Evolutionary conservation across 2,329 filamentous ascomycete genomes (phyloP), one percentile per base, ranked within the genome.

Genomic region (Lasiodiplodia hormozganensis): DNA sequence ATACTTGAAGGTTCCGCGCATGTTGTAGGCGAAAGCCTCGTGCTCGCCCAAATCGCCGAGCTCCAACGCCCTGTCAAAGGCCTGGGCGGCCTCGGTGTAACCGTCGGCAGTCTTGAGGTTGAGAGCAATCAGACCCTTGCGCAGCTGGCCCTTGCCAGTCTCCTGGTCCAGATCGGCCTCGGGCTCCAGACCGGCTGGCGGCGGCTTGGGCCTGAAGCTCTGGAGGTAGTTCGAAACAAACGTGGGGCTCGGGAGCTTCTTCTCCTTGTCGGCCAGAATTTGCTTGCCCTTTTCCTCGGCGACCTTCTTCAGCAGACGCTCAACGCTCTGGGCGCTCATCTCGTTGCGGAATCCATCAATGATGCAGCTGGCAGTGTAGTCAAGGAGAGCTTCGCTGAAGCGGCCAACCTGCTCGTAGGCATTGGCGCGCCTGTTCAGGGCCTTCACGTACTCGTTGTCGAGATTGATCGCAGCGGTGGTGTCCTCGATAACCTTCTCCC

Each of bases 181-280:
- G 73, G 96, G 93, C 70, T 95, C 94, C 65, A 99, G 85, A 14
- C 93, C 95, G 70, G 86, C 88, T 4, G 96, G 95, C 2, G 93
- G 87, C 58, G 89, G 85, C 83, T 92, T 92, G 69, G 90, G 86
- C 70, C 96, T 92, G 91, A 99, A 99, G 84, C 95, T 98, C 84
- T 98, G 95, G 38, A 99, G 90, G 82, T 99, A 99, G 86, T 99
- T 99, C 78, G 94, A 93, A 73, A 99, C 94, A 75, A 98, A 99
- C 14, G 94, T 97, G 36, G 96, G 92, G 81, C 94, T 97, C 23
- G 96, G 96, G 62, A 99, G 87, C 83, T 93, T 95, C 83, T 93
- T 92, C 74, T 87, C 87, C 81, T 94, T 95, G 70, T 87, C 87
- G 75, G 87, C 88, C 67, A 99, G 86, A 77, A 99, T 97, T 72